phyloP scores from a whole-genome alignment of 148 eudicot species.

The Euryodendron excelsum region DNA sequence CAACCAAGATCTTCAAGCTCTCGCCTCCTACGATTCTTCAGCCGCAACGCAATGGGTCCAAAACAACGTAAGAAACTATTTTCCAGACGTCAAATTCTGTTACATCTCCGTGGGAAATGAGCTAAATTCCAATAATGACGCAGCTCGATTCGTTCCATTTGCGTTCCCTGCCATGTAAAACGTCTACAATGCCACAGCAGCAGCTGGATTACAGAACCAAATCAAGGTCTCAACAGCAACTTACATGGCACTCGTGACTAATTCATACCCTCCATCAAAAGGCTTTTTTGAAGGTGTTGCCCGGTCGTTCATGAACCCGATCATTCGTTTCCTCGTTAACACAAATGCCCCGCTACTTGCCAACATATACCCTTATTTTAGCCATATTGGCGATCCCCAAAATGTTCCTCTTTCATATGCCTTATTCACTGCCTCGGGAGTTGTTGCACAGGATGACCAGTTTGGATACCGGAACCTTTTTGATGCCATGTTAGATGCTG shows the following conservation, averaged over 20 bases:
- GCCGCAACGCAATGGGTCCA: slow-evolving; percentile 40
- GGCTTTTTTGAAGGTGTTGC: slow-evolving; percentile 1
- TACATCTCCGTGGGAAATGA: slow-evolving; percentile 58
- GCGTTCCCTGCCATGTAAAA: slow-evolving; percentile 47
- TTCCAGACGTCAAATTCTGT: slow-evolving; percentile 23
- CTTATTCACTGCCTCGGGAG: slow-evolving; percentile 21
- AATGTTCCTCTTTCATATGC: slow-evolving; percentile 29
- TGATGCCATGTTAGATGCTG: slow-evolving; percentile 40
- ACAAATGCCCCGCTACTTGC: slow-evolving; percentile 39
- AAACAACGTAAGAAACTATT: slow-evolving; percentile 22
- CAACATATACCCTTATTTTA: slow-evolving; percentile 55
- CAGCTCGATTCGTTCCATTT: slow-evolving; percentile 12
- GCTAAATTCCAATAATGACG: slow-evolving; percentile 19
- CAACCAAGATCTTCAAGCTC: neutral
- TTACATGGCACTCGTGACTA: slow-evolving; percentile 23
- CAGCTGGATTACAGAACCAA: slow-evolving; percentile 15
- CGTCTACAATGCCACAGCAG: slow-evolving; percentile 28
- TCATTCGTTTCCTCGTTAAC: slow-evolving; percentile 27
- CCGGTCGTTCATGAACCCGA: slow-evolving; percentile 31
- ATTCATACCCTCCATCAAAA: slow-evolving; percentile 45
- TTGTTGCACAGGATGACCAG: slow-evolving; percentile 10
- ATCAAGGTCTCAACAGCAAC: slow-evolving; percentile 52
- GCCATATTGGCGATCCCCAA: slow-evolving; percentile 4
- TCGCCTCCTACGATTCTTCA: slow-evolving; percentile 4
- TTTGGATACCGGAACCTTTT: slow-evolving; percentile 34